phyloP scores from a whole-genome alignment of 2,329 filamentous ascomycete genomes.

The Cladophialophora bantiana region DNA sequence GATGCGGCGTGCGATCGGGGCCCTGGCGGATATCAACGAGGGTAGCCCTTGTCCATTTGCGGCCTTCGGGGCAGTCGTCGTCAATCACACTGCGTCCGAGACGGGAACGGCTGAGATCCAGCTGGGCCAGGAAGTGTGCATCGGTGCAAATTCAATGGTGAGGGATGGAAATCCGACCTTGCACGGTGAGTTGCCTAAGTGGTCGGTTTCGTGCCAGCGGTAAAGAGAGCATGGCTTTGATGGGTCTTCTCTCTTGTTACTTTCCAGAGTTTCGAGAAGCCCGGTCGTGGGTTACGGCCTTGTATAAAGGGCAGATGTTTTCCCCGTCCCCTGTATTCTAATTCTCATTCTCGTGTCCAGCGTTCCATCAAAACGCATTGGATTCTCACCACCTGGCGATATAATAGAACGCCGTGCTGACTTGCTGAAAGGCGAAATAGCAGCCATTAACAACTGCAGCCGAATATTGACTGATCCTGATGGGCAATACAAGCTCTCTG shows the following conservation, averaged over 20 bases:
- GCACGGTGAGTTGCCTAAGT: constrained; percentile 51
- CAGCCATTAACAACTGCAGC: constrained; percentile 63
- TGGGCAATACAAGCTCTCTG: constrained; percentile 51
- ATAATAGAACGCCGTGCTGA: not conserved
- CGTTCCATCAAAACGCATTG: no score
- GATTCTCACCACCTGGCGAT: not conserved
- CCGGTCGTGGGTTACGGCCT: no score
- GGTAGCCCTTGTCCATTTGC: constrained; percentile 60
- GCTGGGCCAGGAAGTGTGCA: constrained; percentile 52
- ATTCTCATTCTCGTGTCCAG: not conserved
- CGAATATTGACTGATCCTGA: constrained; percentile 55
- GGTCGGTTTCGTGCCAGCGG: not conserved
- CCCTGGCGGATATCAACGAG: constrained; percentile 46
- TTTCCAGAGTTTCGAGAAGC: not conserved
- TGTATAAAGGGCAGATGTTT: no score
- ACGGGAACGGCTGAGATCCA: constrained; percentile 28
- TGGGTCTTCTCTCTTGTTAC: not conserved
- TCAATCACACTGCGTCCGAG: constrained; percentile 58
- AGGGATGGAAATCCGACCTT: constrained; percentile 59
- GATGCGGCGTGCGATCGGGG: constrained; percentile 60
- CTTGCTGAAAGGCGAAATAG: constrained; percentile 56
- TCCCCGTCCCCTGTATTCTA: not conserved
- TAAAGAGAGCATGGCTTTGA: not conserved
- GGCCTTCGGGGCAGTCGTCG: constrained; percentile 62
- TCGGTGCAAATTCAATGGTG: constrained; percentile 57